phyloP scores from a whole-genome alignment of 441 rosid genomes.

The Capsella rubella region DNA sequence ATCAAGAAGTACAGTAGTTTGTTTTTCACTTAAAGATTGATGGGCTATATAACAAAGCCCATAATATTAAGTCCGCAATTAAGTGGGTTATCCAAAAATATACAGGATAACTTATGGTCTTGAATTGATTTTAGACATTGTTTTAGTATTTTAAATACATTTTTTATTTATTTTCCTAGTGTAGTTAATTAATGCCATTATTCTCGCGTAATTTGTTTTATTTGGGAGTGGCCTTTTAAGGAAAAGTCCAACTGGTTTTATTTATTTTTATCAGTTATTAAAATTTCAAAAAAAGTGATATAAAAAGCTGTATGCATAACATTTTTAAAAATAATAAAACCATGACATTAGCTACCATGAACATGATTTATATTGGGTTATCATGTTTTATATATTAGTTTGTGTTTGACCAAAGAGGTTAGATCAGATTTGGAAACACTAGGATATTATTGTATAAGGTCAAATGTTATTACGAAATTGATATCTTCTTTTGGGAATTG shows the following conservation, averaged over 20 bases:
- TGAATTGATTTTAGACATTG: neutral
- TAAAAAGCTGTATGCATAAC: neutral
- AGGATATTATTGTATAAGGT: neutral
- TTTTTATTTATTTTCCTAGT: neutral
- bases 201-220: neutral
- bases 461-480: conserved; percentile 26
- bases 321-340: neutral
- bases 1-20: neutral
- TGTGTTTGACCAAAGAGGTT: conserved; percentile 14
- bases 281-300: neutral
- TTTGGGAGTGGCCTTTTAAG: neutral
- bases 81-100: too few relatives aligned
- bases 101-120: too few relatives aligned
- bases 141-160: neutral
- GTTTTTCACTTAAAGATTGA: neutral
- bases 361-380: neutral
- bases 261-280: neutral
- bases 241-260: neutral
- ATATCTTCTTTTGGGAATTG: conserved; percentile 24
- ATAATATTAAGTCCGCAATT: neutral
- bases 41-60: conserved; percentile 17
- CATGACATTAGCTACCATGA: conserved; percentile 12
- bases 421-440: conserved; percentile 22
- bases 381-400: neutral
- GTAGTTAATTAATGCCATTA: too few relatives aligned